These are phyloP conservation scores for Paraphoma chrysanthemicola DNA, from an alignment of 2,329 filamentous ascomycete species.

Conservation along the genomic window DNA sequence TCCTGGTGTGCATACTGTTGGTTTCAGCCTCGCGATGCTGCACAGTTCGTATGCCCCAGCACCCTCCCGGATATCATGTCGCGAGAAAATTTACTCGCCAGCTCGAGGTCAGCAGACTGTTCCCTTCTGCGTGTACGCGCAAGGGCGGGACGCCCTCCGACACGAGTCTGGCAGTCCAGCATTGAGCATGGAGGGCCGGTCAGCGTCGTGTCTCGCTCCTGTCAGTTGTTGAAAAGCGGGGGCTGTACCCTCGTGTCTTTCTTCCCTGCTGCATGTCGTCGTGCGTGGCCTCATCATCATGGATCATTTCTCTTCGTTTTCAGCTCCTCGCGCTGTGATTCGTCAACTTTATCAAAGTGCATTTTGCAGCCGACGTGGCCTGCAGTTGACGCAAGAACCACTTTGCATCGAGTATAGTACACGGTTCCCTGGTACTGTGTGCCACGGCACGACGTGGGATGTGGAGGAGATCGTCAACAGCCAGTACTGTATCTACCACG, in stretches of 20 bases:
- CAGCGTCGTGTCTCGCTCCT: constrained; percentile 22
- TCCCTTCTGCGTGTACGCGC: constrained; percentile 5
- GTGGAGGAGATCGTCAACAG: constrained; percentile 1
- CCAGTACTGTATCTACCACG: background rate
- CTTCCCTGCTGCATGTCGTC: constrained; percentile 17
- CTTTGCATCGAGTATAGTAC: background rate
- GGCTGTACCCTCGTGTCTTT: constrained; percentile 16
- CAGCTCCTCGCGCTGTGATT: constrained; percentile 1
- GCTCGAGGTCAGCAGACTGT: constrained; percentile 16
- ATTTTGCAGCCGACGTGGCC: constrained; percentile 9
- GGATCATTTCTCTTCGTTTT: constrained; percentile 5
- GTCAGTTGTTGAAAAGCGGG: constrained; percentile 18
- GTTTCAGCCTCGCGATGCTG: constrained; percentile 21
- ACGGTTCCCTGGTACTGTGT: background rate
- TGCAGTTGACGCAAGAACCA: background rate
- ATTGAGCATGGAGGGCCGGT: constrained; percentile 24
- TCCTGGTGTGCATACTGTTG: constrained; percentile 6
- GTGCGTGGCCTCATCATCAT: constrained; percentile 12
- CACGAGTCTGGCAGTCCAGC: background rate
- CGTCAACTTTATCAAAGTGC: constrained; percentile 8
- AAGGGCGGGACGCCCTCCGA: background rate
- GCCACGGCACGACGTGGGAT: constrained; percentile 4
- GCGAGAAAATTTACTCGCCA: too few relatives aligned
- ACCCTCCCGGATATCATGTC: constrained; percentile 9
- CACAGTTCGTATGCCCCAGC: background rate